phyloP scores from a whole-genome alignment of 2,329 filamentous ascomycete genomes.

The Ceratocystis eucalypticola region DNA sequence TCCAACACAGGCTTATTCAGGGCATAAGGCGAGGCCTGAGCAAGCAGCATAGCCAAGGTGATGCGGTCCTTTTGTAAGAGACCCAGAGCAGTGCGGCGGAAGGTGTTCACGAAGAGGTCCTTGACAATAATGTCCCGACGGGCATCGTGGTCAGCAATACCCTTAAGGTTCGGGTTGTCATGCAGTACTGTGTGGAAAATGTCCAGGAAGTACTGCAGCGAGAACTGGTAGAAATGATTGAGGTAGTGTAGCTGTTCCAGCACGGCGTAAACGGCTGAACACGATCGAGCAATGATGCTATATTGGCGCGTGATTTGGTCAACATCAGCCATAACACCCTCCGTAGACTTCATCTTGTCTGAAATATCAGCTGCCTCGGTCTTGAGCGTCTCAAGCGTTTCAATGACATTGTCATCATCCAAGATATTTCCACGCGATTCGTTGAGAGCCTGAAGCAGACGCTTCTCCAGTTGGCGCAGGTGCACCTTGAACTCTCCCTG shows the following conservation, averaged over 20 bases:
- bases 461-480: constrained; percentile 86
- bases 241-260: constrained; percentile 94
- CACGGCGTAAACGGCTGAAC: constrained; percentile 93
- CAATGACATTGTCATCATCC: constrained; percentile 95
- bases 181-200: constrained; percentile 91
- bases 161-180: constrained; percentile 58
- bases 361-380: constrained; percentile 95
- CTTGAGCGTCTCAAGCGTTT: constrained; percentile 94
- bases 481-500: constrained; percentile 99
- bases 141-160: constrained; percentile 58
- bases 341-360: constrained; percentile 87
- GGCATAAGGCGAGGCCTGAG: constrained; percentile 87
- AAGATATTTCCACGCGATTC: constrained; percentile 96
- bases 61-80: constrained; percentile 88
- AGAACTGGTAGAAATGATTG: constrained; percentile 99
- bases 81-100: constrained; percentile 84
- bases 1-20: constrained; percentile 91
- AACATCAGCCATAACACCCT: constrained; percentile 96
- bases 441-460: constrained; percentile 84
- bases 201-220: constrained; percentile 91
- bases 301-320: constrained; percentile 93
- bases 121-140: constrained; percentile 83
- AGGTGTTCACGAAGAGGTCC: constrained; percentile 81
- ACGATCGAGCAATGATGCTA: constrained; percentile 81
- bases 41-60: constrained; percentile 85